Evolutionary conservation across 1,284 basidiomycete species (phyloP).

Genomic region (Boletus semigastroideus): DNA sequence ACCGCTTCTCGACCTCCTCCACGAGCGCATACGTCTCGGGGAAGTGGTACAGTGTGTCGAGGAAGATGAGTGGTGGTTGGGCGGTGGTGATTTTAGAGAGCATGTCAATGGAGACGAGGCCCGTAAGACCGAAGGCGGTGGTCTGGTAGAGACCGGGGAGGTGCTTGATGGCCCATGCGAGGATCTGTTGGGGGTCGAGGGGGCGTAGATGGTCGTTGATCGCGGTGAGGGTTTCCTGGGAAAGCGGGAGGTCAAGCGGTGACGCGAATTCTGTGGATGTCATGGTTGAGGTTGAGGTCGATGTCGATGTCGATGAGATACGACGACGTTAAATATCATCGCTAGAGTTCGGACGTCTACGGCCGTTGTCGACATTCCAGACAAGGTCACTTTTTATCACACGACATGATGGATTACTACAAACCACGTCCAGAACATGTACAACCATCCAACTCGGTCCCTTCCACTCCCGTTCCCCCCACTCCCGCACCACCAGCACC

Average conservation of each 20-base stretch:
- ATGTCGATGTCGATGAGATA: neutral
- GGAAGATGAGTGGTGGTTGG: conserved; percentile 77
- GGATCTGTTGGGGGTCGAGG: conserved; percentile 76
- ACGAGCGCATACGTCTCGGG: conserved; percentile 89
- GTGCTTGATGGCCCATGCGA: conserved; percentile 79
- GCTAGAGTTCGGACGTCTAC: neutral
- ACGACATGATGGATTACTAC: conserved; percentile 28
- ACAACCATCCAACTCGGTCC: conserved; percentile 20
- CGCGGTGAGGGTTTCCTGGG: conserved; percentile 56
- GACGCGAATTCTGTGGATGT: conserved; percentile 19
- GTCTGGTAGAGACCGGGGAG: conserved; percentile 86
- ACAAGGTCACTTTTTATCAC: neutral
- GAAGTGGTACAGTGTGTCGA: conserved; percentile 98
- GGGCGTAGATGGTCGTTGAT: conserved; percentile 75
- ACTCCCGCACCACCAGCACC: conserved; percentile 2
- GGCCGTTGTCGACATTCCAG: conserved; percentile 1
- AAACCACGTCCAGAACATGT: conserved; percentile 28
- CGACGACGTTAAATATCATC: neutral
- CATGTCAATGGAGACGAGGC: conserved; percentile 91
- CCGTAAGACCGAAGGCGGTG: conserved; percentile 92
- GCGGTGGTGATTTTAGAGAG: conserved; percentile 69
- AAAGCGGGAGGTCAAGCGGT: conserved; percentile 64
- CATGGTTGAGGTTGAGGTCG: conserved; percentile 12
- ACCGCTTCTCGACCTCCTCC: conserved; percentile 74
- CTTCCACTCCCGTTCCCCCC: conserved; percentile 24